Percentiles rank a stretch among this genome's conserved stretches.
phyloP scores from a whole-genome alignment of 116 monocot genomes.

The Cymodocea nodosa region DNA sequence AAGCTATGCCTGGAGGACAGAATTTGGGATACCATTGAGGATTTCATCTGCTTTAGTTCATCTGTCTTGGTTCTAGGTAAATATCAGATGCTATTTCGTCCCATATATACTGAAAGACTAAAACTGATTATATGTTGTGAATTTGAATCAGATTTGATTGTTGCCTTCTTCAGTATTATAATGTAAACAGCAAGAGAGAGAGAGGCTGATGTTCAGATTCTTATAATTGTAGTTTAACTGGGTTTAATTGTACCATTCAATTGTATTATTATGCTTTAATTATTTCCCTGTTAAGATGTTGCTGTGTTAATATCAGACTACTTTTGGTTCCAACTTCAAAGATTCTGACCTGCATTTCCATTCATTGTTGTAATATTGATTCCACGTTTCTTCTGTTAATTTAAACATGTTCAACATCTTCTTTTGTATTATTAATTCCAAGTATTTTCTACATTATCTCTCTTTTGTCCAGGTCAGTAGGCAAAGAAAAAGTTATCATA shows the following conservation, averaged over 20 bases:
- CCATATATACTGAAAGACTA: slow-evolving; percentile 18
- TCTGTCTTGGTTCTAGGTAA: slow-evolving; percentile 45
- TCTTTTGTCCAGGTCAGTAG: too few species aligned
- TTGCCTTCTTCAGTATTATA: slow-evolving; percentile 35
- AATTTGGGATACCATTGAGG: slow-evolving; percentile 39
- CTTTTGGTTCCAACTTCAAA: too few species aligned
- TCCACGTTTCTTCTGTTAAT: too few species aligned
- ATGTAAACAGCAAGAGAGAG: slow-evolving; percentile 4
- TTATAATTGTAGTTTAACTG: background rate
- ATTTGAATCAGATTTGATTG: slow-evolving; percentile 37
- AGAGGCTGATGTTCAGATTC: background rate
- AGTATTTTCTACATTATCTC: too few species aligned
- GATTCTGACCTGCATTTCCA: too few species aligned
- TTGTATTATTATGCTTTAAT: background rate
- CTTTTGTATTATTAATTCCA: too few species aligned
- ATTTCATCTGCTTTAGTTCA: slow-evolving; percentile 47
- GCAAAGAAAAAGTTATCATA: background rate
- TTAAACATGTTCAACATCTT: too few species aligned
- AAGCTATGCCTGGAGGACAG: slow-evolving; percentile 47
- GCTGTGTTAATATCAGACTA: background rate
- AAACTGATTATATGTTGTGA: slow-evolving; percentile 48
- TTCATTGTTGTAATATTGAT: too few species aligned
- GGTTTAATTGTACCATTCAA: background rate
- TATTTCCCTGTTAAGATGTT: background rate
- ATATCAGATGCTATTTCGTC: slow-evolving; percentile 56